These are phyloP conservation scores for Corymbia citriodora DNA, from an alignment of 441 rosid genomes.

Conservation along the genomic window DNA sequence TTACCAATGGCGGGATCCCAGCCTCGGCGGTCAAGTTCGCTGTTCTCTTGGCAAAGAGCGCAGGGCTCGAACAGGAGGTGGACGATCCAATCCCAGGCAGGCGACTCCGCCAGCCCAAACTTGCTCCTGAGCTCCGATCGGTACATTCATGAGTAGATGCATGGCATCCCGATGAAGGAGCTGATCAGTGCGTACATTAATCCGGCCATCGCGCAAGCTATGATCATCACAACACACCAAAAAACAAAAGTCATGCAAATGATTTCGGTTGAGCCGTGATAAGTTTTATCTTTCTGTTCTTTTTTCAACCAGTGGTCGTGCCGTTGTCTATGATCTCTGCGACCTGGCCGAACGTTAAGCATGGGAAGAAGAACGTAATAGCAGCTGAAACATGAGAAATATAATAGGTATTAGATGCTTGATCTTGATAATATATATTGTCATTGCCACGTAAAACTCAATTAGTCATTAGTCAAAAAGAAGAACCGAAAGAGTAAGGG, in stretches of 20 bases:
- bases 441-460: background rate
- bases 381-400: conserved; percentile 25
- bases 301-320: conserved; percentile 19
- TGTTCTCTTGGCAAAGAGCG: conserved; percentile 62
- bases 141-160: conserved; percentile 43
- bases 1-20: conserved; percentile 53
- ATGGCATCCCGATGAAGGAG: conserved; percentile 28
- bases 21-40: conserved; percentile 51
- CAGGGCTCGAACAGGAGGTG: conserved; percentile 49
- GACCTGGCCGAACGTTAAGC: conserved; percentile 41
- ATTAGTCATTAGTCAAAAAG: background rate
- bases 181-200: conserved; percentile 30
- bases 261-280: background rate
- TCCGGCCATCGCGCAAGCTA: conserved; percentile 46
- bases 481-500: background rate
- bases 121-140: conserved; percentile 44
- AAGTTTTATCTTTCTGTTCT: background rate
- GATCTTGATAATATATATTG: background rate
- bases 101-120: conserved; percentile 46
- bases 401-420: background rate
- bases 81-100: conserved; percentile 61
- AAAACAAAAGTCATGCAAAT: background rate
- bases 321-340: conserved; percentile 41
- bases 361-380: conserved; percentile 27
- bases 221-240: background rate